Conservation (phyloP, 495 filamentous ascomycete genomes). For the Penicillium macrosclerotiorum region DNA sequence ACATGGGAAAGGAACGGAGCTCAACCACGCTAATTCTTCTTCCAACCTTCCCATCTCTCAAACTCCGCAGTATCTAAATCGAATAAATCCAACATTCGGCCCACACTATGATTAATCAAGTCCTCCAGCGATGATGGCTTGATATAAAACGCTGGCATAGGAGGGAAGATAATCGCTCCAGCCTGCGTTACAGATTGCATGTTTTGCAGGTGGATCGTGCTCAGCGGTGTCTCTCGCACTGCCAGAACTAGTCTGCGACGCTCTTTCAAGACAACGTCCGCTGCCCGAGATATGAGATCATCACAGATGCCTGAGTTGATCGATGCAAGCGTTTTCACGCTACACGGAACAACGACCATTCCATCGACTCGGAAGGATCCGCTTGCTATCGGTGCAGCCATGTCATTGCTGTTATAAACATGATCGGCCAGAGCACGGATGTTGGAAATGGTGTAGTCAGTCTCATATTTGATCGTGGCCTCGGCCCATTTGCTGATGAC, state of each 20-base stretch:
- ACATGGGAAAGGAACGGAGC: too few species aligned
- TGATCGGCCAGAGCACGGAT: slow-evolving; percentile 37
- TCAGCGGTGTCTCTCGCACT: slow-evolving; percentile 44
- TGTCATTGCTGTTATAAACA: slow-evolving; percentile 36
- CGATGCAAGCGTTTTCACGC: slow-evolving; percentile 40
- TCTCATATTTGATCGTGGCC: slow-evolving; percentile 43
- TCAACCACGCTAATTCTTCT: slow-evolving; percentile 7
- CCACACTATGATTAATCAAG: slow-evolving; percentile 42
- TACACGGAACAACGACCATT: slow-evolving; percentile 43
- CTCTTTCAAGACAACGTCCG: slow-evolving; percentile 49
- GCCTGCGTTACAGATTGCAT: slow-evolving; percentile 38
- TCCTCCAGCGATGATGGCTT: slow-evolving; percentile 33
- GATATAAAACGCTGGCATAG: slow-evolving; percentile 45
- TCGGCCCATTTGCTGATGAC: slow-evolving; percentile 44
- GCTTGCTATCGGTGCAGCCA: slow-evolving; percentile 32
- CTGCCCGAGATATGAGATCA: slow-evolving; percentile 44
- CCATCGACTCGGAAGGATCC: slow-evolving; percentile 38
- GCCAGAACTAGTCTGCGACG: slow-evolving; percentile 39
- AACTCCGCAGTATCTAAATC: slow-evolving; percentile 42
- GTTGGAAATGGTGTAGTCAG: slow-evolving; percentile 31
- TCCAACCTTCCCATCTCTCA: slow-evolving; percentile 42
- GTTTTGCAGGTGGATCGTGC: slow-evolving; percentile 45
- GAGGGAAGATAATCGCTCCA: slow-evolving; percentile 43
- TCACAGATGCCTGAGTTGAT: slow-evolving; percentile 28
- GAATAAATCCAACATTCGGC: slow-evolving; percentile 45